These are phyloP conservation scores for Penicillium odoratum DNA, from an alignment of 495 filamentous ascomycete species.

Conservation along the genomic window DNA sequence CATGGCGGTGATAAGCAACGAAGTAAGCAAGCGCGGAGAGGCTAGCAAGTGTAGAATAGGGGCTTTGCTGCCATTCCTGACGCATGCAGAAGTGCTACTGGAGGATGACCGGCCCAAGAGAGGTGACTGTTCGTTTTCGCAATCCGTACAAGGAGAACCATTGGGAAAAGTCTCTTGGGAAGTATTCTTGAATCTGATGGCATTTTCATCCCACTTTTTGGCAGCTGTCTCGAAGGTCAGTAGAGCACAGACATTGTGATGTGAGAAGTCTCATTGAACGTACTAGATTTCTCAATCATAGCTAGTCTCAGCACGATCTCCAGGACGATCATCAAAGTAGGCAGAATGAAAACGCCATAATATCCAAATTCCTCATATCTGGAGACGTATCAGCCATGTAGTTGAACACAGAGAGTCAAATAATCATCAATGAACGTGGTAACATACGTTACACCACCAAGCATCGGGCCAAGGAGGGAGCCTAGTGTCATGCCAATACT, in stretches of 20 bases:
- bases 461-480: slow-evolving; percentile 57
- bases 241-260: neutral
- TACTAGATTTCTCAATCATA: slow-evolving; percentile 55
- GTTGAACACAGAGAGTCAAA: too few relatives aligned
- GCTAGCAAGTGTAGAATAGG: slow-evolving; percentile 18
- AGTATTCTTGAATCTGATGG: neutral
- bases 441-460: slow-evolving; percentile 67
- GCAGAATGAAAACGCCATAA: slow-evolving; percentile 46
- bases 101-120: neutral
- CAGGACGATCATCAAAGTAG: slow-evolving; percentile 50
- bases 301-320: slow-evolving; percentile 59
- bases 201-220: neutral
- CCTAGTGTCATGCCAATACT: slow-evolving; percentile 58
- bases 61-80: neutral
- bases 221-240: neutral
- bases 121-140: neutral
- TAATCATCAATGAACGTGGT: too few relatives aligned
- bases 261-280: neutral
- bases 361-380: slow-evolving; percentile 32
- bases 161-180: too few relatives aligned
- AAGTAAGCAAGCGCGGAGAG: slow-evolving; percentile 24
- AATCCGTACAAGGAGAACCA: neutral
- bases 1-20: slow-evolving; percentile 24
- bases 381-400: too few relatives aligned
- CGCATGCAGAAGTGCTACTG: neutral